Evolutionary conservation across 257 asterid species (phyloP), one percentile per base, ranked within the genome.

Genomic region (Ilex asprella): DNA sequence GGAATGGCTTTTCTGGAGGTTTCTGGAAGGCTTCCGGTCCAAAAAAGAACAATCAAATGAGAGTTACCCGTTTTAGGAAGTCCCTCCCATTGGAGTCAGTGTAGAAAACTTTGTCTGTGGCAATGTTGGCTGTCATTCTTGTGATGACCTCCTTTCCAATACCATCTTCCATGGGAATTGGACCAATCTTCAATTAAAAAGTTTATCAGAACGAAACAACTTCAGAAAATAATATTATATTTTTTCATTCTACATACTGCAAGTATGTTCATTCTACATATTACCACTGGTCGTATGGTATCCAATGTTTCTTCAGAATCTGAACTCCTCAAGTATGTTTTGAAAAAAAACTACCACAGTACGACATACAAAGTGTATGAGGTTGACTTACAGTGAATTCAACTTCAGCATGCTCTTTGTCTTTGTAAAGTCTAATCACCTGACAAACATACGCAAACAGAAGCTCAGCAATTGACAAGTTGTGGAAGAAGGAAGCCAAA

Each of bases 71-170:
- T 80, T 81, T 83, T 49, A 90, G 73, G 68, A 90, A 90, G 86
- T 90, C 97, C 70, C 97, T 90, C 63, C 85, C 97, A 32, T 90
- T 90, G 68, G 97, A 90, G 60, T 90, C 97, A 12, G 95, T 90
- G 57, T 81, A 82, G 74, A 87, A 90, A 72, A 78, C 85, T 70
- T 80, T 72, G 67, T 83, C 55, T 5, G 95, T 81, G 61, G 55
- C 92, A 95, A 90, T 83, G 67, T 90, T 77, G 58, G 95, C 69
- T 27, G 86, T 72, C 66, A 90, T 60, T 79, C 80, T 83, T 44
- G 97, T 90, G 60, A 90, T 83, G 56, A 87, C 87, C 82, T 89
- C 97, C 73, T 89, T 89, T 21, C 97, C 97, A 16, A 78, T 51
- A 61, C 85, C 59, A 69, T 87, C 97, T 7, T 78, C 81, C 2